Base-by-base conservation (phyloP, 2,329 filamentous ascomycete species). In the Fusarium mundagurra region DNA sequence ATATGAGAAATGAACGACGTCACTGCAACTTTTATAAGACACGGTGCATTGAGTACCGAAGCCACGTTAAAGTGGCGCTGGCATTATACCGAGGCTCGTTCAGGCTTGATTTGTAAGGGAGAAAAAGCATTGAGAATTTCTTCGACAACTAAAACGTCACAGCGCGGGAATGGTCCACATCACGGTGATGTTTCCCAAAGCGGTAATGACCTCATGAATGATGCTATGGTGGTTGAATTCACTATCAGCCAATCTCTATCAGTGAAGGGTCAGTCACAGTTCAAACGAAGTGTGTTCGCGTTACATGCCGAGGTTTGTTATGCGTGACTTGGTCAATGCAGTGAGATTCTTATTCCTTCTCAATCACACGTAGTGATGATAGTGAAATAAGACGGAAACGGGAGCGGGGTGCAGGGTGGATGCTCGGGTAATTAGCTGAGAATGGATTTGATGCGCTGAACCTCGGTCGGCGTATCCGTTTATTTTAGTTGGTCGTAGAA, bases 101-200 rank as follows among this genome's bases (percentile, higher is more conserved):
- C 11, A 36, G 33, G 62, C 39, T 67, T 68, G 67, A 70, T 71
- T 71, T 71, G 67, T 71, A 66, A 71, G 67, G 34, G 38, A 45
- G 16, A 13, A 53, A 45, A 39, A 61, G 53, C 61, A 71, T 51
- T 61, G 66, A 62, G 60, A 54, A 39, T 29, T 69, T 65, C 33
- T 33, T 17, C 8, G 36, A 55, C 50, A 47, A 16, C 47, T 64
- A 69, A 71, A 70, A 70, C 67, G 67, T 74, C 72, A 74, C 64
- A 44, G 53, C 50, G 47, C 61, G 64, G 24, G 11, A 7, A 8
- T 18, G 71, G 31, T 71, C 72, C 72, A 74, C 72, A 51, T 16
- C 8, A 34, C 72, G 72, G 72, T 72, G 51, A 65, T 72, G 59
- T 48, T 72, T 72, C 72, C 72, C 24, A 29, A 74, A 70, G 72